Evolutionary conservation across 805 yeast genomes (phyloP), one percentile per base, ranked within the genome.

Genomic region (Monosporozyma servazzii): DNA sequence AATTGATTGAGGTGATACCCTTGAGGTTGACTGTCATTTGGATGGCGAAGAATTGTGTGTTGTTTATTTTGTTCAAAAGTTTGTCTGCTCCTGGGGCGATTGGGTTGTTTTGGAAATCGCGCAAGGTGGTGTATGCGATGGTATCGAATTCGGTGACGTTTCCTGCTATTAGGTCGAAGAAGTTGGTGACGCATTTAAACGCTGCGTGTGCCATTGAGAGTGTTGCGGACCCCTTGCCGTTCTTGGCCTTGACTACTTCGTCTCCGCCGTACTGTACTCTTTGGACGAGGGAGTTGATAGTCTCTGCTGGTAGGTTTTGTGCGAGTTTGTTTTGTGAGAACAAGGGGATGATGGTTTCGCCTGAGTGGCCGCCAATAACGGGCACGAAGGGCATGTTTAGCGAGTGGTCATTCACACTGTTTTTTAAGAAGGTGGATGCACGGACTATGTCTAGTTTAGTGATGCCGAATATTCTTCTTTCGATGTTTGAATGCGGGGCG

Each of bases 191-290:
- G 67, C 88, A 85, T 59, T 83, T 78, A 75, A 79, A 87, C 36
- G 95, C 96, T 36, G 96, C 96, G 62, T 82, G 85, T 9, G 97
- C 97, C 97, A 90, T 91, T 30, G 96, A 86, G 58, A 90, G 76
- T 36, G 98, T 90, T 51, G 97, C 97, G 47, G 96, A 87, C 41
- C 97, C 97, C 50, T 83, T 83, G 57, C 97, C 97, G 62, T 87
- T 84, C 75, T 90, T 90, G 51, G 97, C 97, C 73, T 86, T 76
- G 57, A 90, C 98, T 46, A 90, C 96, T 72, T 91, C 97, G 68
- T 90, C 98, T 66, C 98, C 98, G 55, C 95, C 96, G 61, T 85
- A 89, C 74, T 90, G 97, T 59, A 90, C 90, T 72, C 98, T 81
- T 77, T 88, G 77, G 62, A 88, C 80, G 60, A 90, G 78, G 55